Evolutionary conservation across 2,329 filamentous ascomycete species (phyloP), one percentile per base, ranked within the genome.

Genomic region (Colletotrichum plurivorum): DNA sequence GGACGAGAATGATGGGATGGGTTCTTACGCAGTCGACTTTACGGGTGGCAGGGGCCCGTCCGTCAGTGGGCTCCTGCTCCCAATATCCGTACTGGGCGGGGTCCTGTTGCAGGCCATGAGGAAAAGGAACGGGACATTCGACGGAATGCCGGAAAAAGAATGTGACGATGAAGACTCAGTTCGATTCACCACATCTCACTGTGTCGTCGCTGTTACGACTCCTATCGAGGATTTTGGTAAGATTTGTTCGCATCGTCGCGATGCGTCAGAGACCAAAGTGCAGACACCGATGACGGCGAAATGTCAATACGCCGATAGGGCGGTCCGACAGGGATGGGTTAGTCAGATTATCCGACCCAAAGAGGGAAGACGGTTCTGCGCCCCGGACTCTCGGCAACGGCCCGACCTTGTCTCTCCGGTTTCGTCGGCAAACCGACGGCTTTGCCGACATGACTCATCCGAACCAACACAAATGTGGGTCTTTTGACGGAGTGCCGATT

Each of bases 1-100:
- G 3, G 27, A 5, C 9, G 54, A 43, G 22, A 27, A n/a, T 22
- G 16, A 25, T 25, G 22, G 22, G 22, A 25, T 25, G 41, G 31
- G n/a, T 18, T 48, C 67, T 59, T 51, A 73, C 67, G 71, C 71
- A n/a, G 70, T 73, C 22, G 70, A 68, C 43, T 73, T 73, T 22
- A 64, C 48, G 20, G 67, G 70, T 31, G 71, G 69, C 62, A 63
- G 71, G 49, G 60, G 68, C n/a, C 62, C 67, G 43, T 69, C 67
- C 13, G 63, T 22, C 43, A 69, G 27, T 41, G 66, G 62, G 36
- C 62, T 66, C 39, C 62, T 61, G 36, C 66, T 55, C 27, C 60
- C 60, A 45, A 46, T 15, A 39, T 66, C 55, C 31, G 49, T 69
- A 36, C 54, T 54, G 54, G 66, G 62, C 62, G 43, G 66, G 54